Evolutionary conservation across 1,284 basidiomycete genomes (phyloP).

Genomic region (Spongiforma sp.): DNA sequence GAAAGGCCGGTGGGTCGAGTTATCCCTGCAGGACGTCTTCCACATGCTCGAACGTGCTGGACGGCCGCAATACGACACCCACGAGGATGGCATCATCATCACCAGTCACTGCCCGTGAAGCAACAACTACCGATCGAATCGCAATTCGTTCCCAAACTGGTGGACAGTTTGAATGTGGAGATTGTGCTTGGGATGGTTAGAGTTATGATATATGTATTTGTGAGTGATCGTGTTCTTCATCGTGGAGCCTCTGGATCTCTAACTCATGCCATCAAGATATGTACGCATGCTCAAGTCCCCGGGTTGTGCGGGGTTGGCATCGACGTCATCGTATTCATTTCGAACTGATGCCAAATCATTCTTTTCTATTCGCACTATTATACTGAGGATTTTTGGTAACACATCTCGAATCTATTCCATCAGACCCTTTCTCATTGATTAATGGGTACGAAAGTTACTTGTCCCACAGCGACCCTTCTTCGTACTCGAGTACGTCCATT

Average conservation of each 20-base stretch:
- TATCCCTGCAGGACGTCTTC: slow-evolving; percentile 95
- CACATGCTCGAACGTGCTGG: slow-evolving; percentile 99
- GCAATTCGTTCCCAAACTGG: slow-evolving; percentile 92
- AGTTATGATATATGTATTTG: too few species aligned
- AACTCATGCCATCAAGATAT: too few species aligned
- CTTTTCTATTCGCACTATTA: slow-evolving; percentile 78
- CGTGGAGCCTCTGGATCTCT: too few species aligned
- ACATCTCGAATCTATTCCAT: background rate
- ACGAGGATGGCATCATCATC: slow-evolving; percentile 98
- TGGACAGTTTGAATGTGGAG: slow-evolving; percentile 98
- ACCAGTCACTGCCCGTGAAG: slow-evolving; percentile 95
- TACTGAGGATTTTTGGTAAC: slow-evolving; percentile 96
- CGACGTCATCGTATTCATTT: too few species aligned
- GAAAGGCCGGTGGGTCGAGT: slow-evolving; percentile 97
- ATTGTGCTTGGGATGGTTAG: slow-evolving; percentile 96
- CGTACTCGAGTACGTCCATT: slow-evolving; percentile 83
- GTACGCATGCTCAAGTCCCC: too few species aligned
- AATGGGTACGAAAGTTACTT: slow-evolving; percentile 94
- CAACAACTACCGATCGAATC: slow-evolving; percentile 98
- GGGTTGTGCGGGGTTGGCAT: too few species aligned
- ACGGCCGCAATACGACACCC: slow-evolving; percentile 97
- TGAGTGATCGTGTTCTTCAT: too few species aligned
- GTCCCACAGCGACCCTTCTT: slow-evolving; percentile 94
- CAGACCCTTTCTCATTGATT: background rate
- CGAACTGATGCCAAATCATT: too few species aligned